Percentiles rank a stretch among this genome's conserved stretches.
Evolutionary conservation across 805 yeast genomes (phyloP).

Genomic region (Candida easanensis): DNA sequence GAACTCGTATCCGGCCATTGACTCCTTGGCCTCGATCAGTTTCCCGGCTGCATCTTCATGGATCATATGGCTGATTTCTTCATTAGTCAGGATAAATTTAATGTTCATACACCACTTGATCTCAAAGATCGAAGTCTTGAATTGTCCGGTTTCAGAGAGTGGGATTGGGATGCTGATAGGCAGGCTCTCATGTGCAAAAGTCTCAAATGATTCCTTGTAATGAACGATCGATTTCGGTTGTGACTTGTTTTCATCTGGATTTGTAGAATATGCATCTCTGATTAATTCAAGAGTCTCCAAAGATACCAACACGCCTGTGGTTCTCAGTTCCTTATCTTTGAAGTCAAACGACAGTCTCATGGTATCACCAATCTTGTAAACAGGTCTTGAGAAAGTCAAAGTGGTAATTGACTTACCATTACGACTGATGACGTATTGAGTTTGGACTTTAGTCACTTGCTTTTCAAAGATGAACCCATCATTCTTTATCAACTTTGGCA

Average conservation of each 20-base stretch:
- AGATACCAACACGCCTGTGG: constrained; percentile 36
- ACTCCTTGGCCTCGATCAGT: constrained; percentile 31
- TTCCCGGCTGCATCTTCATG: constrained; percentile 38
- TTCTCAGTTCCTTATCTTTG: constrained; percentile 26
- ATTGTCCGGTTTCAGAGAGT: constrained; percentile 35
- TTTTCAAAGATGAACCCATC: constrained; percentile 22
- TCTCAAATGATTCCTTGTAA: constrained; percentile 31
- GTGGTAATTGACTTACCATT: constrained; percentile 40
- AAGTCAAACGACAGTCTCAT: constrained; percentile 37
- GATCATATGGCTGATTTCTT: constrained; percentile 20
- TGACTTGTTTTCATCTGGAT: constrained; percentile 7
- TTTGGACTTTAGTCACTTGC: constrained; percentile 28
- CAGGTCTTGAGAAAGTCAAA: constrained; percentile 36
- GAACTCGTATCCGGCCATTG: constrained; percentile 38
- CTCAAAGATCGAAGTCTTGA: constrained; percentile 38
- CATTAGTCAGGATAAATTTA: constrained; percentile 33
- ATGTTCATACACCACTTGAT: constrained; percentile 36
- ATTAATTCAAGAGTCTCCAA: constrained; percentile 36
- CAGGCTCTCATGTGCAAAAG: constrained; percentile 27
- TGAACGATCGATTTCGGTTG: constrained; percentile 19
- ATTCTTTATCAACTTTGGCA: constrained; percentile 6
- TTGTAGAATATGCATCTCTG: constrained; percentile 29
- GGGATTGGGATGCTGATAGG: constrained; percentile 35
- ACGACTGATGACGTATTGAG: constrained; percentile 39
- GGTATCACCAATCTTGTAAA: constrained; percentile 44